phyloP scores from a whole-genome alignment of 2,329 filamentous ascomycete species.

The Dactylellina haptotyla region DNA sequence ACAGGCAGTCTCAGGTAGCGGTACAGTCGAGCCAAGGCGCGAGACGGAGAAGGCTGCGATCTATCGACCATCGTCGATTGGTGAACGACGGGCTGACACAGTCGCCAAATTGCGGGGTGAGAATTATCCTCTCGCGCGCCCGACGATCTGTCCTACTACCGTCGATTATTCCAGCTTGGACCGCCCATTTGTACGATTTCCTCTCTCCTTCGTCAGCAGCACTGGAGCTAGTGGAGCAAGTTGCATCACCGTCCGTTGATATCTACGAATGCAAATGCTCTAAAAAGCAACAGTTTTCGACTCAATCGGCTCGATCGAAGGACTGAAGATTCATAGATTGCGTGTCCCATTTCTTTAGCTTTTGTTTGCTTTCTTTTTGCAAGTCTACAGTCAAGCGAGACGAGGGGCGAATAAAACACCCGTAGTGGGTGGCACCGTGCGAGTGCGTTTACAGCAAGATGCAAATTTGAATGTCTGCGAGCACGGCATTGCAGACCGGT shows the following conservation, averaged over 20 bases:
- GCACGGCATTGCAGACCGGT: no score
- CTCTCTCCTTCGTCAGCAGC: no score
- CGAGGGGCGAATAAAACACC: slow-evolving; percentile 6
- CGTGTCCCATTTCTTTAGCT: neutral
- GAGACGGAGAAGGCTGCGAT: neutral
- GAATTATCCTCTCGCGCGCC: neutral
- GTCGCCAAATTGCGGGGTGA: neutral
- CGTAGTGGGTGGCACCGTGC: neutral
- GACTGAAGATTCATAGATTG: neutral
- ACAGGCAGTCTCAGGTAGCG: no score
- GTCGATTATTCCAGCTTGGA: neutral
- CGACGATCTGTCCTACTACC: neutral
- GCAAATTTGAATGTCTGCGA: no score
- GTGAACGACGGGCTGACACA: neutral
- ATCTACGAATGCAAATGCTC: neutral
- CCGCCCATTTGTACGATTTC: neutral
- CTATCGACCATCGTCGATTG: neutral
- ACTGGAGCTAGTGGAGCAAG: no score
- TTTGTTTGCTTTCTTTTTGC: neutral
- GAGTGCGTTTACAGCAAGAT: neutral
- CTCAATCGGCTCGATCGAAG: neutral
- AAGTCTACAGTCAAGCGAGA: neutral
- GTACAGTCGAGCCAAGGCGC: no score
- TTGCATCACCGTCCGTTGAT: no score
- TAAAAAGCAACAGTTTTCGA: neutral